Evolutionary conservation across 148 eudicot genomes (phyloP).

Genomic region (Polygonum maritimum): DNA sequence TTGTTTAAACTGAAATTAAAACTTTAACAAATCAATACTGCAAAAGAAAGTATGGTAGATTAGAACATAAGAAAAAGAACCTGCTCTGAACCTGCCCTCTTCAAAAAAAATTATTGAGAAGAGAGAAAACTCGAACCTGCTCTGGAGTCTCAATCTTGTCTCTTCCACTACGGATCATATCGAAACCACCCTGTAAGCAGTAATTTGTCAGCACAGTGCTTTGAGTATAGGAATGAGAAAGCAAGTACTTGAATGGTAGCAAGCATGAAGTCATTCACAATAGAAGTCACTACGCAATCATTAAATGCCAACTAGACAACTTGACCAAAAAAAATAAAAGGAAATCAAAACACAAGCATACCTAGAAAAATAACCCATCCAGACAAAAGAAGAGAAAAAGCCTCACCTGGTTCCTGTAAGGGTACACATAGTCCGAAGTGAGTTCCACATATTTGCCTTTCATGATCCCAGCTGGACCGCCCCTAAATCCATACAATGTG

Average conservation of each 20-base stretch:
- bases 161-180: slow-evolving; percentile 94
- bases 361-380: not conserved
- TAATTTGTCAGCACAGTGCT: not conserved
- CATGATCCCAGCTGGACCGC: slow-evolving; percentile 99
- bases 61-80: not conserved
- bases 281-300: not conserved
- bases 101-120: not conserved
- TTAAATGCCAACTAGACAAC: not conserved
- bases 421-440: slow-evolving; percentile 71
- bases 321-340: not conserved
- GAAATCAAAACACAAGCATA: not conserved
- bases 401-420: slow-evolving; percentile 90
- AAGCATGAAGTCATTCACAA: not conserved
- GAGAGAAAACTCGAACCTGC: slow-evolving; percentile 35
- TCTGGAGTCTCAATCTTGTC: slow-evolving; percentile 99
- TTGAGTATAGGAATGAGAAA: too few species aligned
- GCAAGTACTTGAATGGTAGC: not conserved
- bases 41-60: not conserved
- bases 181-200: slow-evolving; percentile 78
- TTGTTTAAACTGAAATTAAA: slow-evolving; percentile 76
- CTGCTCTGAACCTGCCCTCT: not conserved
- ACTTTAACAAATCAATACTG: slow-evolving; percentile 5
- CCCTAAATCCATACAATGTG: slow-evolving; percentile 77
- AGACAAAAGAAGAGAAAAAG: not conserved
- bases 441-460: slow-evolving; percentile 73